These are phyloP conservation scores for Leucocoprinus sp. DNA, from an alignment of 768 basidiomycete genomes.

Conservation along the genomic window DNA sequence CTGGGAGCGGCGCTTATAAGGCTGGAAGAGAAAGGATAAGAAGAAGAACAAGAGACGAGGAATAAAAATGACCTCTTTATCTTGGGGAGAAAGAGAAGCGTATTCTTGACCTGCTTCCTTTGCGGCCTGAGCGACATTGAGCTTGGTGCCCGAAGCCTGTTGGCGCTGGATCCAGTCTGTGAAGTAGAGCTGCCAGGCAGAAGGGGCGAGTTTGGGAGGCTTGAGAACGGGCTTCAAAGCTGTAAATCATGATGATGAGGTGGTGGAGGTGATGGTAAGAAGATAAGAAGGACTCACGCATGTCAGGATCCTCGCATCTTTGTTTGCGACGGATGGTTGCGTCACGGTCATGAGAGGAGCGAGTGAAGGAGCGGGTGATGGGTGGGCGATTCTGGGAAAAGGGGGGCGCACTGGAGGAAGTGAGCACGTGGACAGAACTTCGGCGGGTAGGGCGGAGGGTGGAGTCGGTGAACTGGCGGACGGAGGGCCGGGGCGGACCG, in stretches of 20 bases:
- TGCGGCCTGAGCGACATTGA: slow-evolving; percentile 92
- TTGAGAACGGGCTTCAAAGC: slow-evolving; percentile 71
- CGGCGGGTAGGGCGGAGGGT: slow-evolving; percentile 35
- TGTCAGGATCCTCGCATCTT: slow-evolving; percentile 37
- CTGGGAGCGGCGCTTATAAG: slow-evolving; percentile 79
- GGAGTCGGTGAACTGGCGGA: slow-evolving; percentile 35
- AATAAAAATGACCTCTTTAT: slow-evolving; percentile 64
- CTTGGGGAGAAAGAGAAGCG: slow-evolving; percentile 62
- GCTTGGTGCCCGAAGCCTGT: slow-evolving; percentile 72
- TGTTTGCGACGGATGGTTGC: slow-evolving; percentile 66
- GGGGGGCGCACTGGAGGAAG: slow-evolving; percentile 66
- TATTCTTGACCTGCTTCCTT: slow-evolving; percentile 93
- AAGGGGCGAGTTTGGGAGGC: slow-evolving; percentile 87
- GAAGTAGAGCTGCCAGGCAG: slow-evolving; percentile 95
- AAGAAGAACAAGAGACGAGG: slow-evolving; percentile 16
- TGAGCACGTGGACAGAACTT: slow-evolving; percentile 50
- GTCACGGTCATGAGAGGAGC: slow-evolving; percentile 62
- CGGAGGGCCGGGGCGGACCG: slow-evolving; percentile 34
- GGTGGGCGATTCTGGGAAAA: slow-evolving; percentile 38
- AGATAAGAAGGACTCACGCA: too few relatives aligned
- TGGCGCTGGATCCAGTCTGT: slow-evolving; percentile 90
- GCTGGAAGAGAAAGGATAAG: slow-evolving; percentile 34
- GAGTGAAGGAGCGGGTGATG: slow-evolving; percentile 53
- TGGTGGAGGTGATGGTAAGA: too few relatives aligned
- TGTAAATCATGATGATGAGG: too few relatives aligned